A percentile compares a stretch with the other conserved stretches of the same genome.
Evolutionary conservation across 805 yeast species (phyloP).

Genomic region (Wickerhamiella allomyrinae): DNA sequence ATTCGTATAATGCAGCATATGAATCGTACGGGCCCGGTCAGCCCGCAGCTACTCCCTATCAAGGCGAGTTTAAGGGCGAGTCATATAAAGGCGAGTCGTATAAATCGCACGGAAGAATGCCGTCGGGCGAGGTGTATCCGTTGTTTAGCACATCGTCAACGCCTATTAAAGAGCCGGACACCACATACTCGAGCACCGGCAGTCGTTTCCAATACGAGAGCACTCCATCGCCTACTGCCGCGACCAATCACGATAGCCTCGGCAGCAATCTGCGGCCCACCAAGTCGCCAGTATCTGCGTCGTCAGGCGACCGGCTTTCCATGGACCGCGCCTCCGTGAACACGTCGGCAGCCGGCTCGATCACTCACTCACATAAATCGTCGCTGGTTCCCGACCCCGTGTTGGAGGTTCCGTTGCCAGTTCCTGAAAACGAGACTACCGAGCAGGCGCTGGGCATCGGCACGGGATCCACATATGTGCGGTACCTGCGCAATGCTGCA

Average conservation of each 20-base stretch:
- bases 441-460: conserved; percentile 18
- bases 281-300: neutral
- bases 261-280: neutral
- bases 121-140: neutral
- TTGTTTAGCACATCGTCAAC: neutral
- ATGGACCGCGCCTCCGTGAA: neutral
- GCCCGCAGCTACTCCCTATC: no score
- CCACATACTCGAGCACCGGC: no score
- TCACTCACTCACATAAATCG: neutral
- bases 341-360: neutral
- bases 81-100: no score
- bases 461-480: conserved; percentile 22
- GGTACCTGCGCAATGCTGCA: conserved; percentile 18
- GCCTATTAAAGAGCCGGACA: neutral
- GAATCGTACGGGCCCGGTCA: no score
- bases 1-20: no score
- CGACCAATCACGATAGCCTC: neutral
- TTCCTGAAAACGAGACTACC: neutral
- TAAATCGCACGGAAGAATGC: neutral
- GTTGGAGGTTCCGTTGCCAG: neutral
- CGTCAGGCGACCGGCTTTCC: neutral
- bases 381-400: neutral
- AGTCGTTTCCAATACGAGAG: neutral
- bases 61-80: no score
- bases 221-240: neutral